Evolutionary conservation across 176 grass and related monocot species (phyloP), one percentile per base, ranked within the genome.

Genomic region (Saccharum spontaneum): DNA sequence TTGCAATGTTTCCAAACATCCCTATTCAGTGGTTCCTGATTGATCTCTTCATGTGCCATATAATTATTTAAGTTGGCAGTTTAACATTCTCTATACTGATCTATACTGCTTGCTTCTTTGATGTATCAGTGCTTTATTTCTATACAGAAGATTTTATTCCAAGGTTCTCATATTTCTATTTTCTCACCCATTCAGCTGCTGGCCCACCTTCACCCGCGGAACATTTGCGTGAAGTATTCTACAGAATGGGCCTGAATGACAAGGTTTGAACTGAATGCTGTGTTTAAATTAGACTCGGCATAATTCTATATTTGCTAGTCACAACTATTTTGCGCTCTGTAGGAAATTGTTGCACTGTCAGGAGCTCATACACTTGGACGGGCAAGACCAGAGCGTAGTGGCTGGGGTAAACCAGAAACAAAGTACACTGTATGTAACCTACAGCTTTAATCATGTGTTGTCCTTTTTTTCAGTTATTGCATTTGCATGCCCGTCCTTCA

Each of bases 331-430:
- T 79, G 52, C 44, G 8, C 14, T 84, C 5, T 89, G 14, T 77
- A 98, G 95, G 93, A 98, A 78, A 98, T 98, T 85, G 95, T 98
- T 73, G 93, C 91, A 68, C 73, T 98, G 24, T 95, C 96, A 78
- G 96, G 93, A 90, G 96, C 96, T 66, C 96, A 98, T 91, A 98
- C 96, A 67, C 96, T 98, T 89, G 96, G 96, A 80, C 89, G 91
- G 18, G 67, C 96, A 15, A 95, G 88, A 86, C 91, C 91, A 76
- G 96, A 98, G 41, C 91, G 96, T 28, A 98, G 96, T 43, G 96
- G 96, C 39, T 98, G 96, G 96, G 96, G 93, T 78, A 95, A 98
- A 90, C 86, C 89, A 63, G 96, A 93, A 92, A 94, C 96, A n/a
- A 95, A 95, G 69, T 95, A 95, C 86, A 98, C 93, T 30, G 96